A percentile compares a stretch with the other conserved stretches of the same genome.
Evolutionary conservation across 108 stramenopile genomes (phyloP).

Genomic region (Hondaea fermentalgiana): DNA sequence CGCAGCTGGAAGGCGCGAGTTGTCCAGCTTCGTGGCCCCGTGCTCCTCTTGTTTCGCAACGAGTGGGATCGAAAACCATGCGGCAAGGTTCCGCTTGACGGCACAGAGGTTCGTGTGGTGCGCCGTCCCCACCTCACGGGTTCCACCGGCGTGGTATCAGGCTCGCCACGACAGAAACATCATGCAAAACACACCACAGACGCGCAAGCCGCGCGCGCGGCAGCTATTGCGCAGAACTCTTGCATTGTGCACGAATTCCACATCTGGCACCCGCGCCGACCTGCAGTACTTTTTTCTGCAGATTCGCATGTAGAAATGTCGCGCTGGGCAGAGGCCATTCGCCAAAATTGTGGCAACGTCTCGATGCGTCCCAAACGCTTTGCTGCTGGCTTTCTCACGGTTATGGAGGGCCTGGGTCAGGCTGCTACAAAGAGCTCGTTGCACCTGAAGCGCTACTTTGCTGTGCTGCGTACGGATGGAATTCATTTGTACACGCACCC

Average conservation of each 20-base stretch:
- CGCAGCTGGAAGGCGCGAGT: not conserved
- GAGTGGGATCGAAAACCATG: not conserved
- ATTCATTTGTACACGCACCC: not conserved
- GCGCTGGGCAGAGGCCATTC: not conserved
- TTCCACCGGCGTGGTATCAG: not conserved
- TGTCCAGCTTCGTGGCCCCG: not conserved
- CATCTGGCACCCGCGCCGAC: not conserved
- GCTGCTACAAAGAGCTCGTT: not conserved
- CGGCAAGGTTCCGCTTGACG: not conserved
- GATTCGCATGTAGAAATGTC: not conserved
- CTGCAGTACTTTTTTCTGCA: not conserved
- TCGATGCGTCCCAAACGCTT: not conserved
- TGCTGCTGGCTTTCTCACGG: not conserved
- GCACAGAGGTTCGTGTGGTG: not conserved
- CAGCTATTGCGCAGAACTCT: not conserved
- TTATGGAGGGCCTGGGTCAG: not conserved
- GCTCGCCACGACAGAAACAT: not conserved
- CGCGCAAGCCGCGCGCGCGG: not conserved
- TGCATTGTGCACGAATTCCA: constrained; percentile 10
- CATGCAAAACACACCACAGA: not conserved
- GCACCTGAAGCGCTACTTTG: not conserved
- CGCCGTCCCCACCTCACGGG: not conserved
- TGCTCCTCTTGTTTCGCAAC: not conserved
- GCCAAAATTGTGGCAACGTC: not conserved
- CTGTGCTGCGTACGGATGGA: not conserved